A percentile compares a stretch with the other conserved stretches of the same genome.
Conservation (phyloP, 495 filamentous ascomycete species). For the Aspergillus homomorphus region DNA sequence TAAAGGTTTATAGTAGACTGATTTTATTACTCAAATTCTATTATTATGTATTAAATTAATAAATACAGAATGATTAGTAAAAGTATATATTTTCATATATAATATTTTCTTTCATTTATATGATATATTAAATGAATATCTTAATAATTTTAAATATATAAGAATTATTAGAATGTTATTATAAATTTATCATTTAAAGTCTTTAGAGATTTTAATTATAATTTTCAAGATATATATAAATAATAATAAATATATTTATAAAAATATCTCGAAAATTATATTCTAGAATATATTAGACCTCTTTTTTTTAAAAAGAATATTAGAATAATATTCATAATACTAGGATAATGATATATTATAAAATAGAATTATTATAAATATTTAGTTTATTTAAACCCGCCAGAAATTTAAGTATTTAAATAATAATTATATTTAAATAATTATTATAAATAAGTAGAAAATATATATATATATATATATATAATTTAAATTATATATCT, state of each 20-base stretch:
- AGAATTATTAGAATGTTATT: not conserved
- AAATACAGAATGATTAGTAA: too few relatives aligned
- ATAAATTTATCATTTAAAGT: not conserved
- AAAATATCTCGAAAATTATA: not conserved
- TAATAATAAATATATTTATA: not conserved
- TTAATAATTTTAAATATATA: not conserved
- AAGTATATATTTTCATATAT: too few relatives aligned
- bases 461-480: not conserved
- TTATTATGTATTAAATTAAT: too few relatives aligned
- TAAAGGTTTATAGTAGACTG: too few relatives aligned
- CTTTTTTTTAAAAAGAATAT: not conserved
- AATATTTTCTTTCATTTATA: too few relatives aligned
- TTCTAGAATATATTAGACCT: not conserved
- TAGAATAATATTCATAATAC: not conserved
- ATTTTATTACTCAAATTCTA: too few relatives aligned
- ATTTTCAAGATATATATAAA: not conserved
- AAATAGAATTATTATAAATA: not conserved
- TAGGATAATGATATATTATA: not conserved
- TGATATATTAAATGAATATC: too few relatives aligned
- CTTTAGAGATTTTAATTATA: not conserved
- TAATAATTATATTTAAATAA: not conserved
- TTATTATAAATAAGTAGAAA: not conserved
- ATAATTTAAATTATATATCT: not conserved
- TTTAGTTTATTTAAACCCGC: not conserved
- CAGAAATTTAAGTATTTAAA: not conserved